Percentiles rank a stretch among this genome's conserved stretches.
Evolutionary conservation across 202 grass and related monocot species (phyloP).

Genomic region (Cymbopogon flexuosus): DNA sequence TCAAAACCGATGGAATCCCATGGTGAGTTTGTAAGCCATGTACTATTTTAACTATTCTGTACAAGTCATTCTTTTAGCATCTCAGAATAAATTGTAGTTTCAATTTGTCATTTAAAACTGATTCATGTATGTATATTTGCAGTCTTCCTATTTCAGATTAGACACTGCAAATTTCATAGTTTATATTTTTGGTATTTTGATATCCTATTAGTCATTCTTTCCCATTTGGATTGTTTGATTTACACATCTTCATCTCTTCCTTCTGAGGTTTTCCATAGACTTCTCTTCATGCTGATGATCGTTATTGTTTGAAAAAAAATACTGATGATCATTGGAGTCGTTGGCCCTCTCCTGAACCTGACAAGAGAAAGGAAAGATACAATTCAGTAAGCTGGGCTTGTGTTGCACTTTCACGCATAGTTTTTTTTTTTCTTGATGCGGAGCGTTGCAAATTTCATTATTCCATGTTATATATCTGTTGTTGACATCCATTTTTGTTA

Average conservation of each 20-base stretch:
- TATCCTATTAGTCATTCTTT: background rate
- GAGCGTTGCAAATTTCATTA: background rate
- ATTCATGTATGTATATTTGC: background rate
- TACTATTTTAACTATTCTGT: background rate
- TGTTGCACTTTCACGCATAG: background rate
- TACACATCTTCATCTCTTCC: background rate
- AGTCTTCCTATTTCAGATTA: background rate
- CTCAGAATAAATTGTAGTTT: background rate
- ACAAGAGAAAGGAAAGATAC: background rate
- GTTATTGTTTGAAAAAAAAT: background rate
- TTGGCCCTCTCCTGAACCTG: background rate
- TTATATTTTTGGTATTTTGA: constrained; percentile 6
- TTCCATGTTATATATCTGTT: background rate
- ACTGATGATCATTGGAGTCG: background rate
- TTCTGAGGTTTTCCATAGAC: background rate
- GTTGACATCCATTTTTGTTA: constrained; percentile 11
- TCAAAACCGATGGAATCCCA: background rate
- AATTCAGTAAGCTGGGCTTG: background rate
- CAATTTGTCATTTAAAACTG: background rate
- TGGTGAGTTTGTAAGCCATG: constrained; percentile 6
- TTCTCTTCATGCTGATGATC: background rate
- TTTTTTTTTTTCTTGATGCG: background rate
- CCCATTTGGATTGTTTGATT: background rate
- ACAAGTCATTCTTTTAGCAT: constrained; percentile 5
- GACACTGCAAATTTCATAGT: background rate